Evolutionary conservation across 2,329 filamentous ascomycete genomes (phyloP).

Genomic region (Hypoxylon sp.): DNA sequence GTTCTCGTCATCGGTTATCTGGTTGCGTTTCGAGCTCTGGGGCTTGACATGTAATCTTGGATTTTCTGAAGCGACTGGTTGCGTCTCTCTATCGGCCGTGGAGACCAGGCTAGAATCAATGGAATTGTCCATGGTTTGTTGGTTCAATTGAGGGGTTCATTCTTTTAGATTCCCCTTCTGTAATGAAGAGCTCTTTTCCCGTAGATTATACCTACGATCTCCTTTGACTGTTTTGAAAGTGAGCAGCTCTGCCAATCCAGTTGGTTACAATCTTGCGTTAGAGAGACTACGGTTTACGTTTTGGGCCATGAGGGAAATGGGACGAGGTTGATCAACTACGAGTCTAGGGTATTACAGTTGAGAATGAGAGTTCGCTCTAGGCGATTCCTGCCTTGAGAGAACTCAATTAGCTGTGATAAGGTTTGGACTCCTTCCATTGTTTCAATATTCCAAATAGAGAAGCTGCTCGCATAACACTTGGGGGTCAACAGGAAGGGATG

Average conservation of each 20-base stretch:
- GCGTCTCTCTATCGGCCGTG: not conserved
- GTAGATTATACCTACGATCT: not conserved
- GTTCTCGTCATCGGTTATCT: conserved; percentile 6
- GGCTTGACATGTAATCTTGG: not conserved
- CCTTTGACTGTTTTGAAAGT: not conserved
- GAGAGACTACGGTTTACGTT: not conserved
- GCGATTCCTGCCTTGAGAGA: not conserved
- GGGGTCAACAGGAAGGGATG: not conserved
- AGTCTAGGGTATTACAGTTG: not conserved
- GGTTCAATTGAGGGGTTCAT: not conserved
- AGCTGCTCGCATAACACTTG: conserved; percentile 12
- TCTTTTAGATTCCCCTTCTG: not conserved
- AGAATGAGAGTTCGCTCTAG: not conserved
- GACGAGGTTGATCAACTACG: not conserved
- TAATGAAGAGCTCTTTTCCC: not conserved
- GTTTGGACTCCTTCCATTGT: conserved; percentile 1
- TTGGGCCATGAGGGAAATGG: conserved; percentile 5
- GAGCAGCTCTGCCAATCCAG: not conserved
- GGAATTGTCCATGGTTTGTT: not conserved
- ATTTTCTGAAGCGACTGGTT: not conserved
- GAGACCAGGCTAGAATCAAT: not conserved
- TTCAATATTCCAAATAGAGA: conserved; percentile 5
- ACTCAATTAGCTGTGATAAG: conserved; percentile 1
- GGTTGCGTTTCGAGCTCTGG: conserved; percentile 27
- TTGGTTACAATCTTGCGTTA: conserved; percentile 8